Evolutionary conservation across 2,329 filamentous ascomycete species (phyloP).

Genomic region (Aspergillus pseudoviridinutans): DNA sequence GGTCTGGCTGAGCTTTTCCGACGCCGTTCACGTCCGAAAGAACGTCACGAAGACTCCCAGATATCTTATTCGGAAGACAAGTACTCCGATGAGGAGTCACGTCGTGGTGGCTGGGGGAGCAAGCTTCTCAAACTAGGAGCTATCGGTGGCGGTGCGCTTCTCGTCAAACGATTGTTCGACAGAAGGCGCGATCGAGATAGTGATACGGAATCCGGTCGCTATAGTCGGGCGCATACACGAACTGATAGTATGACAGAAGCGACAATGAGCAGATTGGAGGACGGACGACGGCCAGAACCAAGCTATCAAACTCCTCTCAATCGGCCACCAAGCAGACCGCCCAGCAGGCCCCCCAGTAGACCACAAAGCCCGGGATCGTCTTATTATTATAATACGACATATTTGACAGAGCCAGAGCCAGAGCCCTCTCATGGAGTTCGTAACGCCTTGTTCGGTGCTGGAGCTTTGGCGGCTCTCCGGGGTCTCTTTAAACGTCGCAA

Average conservation of each 20-base stretch:
- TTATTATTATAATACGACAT: slow-evolving; percentile 39
- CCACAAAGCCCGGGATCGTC: slow-evolving; percentile 33
- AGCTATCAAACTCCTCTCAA: slow-evolving; percentile 28
- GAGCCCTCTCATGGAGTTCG: slow-evolving; percentile 48
- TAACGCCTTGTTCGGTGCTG: slow-evolving; percentile 62
- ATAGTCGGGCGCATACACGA: slow-evolving; percentile 50
- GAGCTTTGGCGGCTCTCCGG: slow-evolving; percentile 57
- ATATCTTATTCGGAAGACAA: slow-evolving; percentile 65
- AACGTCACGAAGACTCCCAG: slow-evolving; percentile 45
- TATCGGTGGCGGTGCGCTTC: slow-evolving; percentile 58
- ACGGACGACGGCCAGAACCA: slow-evolving; percentile 51
- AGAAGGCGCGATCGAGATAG: slow-evolving; percentile 52
- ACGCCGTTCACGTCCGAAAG: slow-evolving; percentile 40
- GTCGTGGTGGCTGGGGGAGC: slow-evolving; percentile 56
- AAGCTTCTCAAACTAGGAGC: slow-evolving; percentile 60
- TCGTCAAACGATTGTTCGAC: slow-evolving; percentile 58
- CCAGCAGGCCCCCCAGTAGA: slow-evolving; percentile 30
- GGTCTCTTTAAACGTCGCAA: slow-evolving; percentile 60
- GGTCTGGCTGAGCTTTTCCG: slow-evolving; percentile 53
- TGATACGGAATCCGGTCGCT: slow-evolving; percentile 50
- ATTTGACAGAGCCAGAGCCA: slow-evolving; percentile 41
- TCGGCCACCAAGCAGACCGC: slow-evolving; percentile 31
- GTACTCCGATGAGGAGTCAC: slow-evolving; percentile 50
- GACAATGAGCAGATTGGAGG: slow-evolving; percentile 45
- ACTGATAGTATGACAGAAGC: slow-evolving; percentile 40